Evolutionary conservation across 2,329 filamentous ascomycete genomes (phyloP).

Genomic region (Cladosporium sp.): DNA sequence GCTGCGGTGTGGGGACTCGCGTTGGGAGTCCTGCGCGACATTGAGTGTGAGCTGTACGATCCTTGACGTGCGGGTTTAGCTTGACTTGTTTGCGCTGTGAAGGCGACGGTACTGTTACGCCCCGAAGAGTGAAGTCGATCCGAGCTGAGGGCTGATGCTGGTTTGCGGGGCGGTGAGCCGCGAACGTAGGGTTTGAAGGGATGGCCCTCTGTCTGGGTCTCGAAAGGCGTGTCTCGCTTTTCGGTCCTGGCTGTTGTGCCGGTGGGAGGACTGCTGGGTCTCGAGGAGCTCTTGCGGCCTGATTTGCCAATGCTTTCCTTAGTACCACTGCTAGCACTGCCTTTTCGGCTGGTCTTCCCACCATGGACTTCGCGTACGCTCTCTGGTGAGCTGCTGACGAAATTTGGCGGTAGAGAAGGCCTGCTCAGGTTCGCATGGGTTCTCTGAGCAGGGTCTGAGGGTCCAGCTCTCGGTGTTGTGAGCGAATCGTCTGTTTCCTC

Average conservation of each 20-base stretch:
- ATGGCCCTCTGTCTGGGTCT: slow-evolving; percentile 21
- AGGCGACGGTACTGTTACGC: slow-evolving; percentile 26
- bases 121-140: background rate
- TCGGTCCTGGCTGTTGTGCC: background rate
- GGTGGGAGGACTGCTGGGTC: background rate
- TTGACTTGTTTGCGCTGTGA: slow-evolving; percentile 22
- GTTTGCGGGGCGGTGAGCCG: slow-evolving; percentile 14
- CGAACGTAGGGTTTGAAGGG: slow-evolving; percentile 25
- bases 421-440: slow-evolving; percentile 31
- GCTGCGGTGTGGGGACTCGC: slow-evolving; percentile 19
- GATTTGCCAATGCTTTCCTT: slow-evolving; percentile 2
- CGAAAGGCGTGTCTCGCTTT: slow-evolving; percentile 12
- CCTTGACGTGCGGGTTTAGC: slow-evolving; percentile 21
- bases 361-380: background rate
- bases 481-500: slow-evolving; percentile 36
- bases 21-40: slow-evolving; percentile 21
- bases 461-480: slow-evolving; percentile 37
- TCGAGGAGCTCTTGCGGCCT: background rate
- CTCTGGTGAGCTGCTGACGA: slow-evolving; percentile 9
- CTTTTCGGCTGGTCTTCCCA: slow-evolving; percentile 4
- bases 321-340: slow-evolving; percentile 6
- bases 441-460: slow-evolving; percentile 31
- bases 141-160: background rate
- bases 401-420: slow-evolving; percentile 25
- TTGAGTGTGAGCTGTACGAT: slow-evolving; percentile 21